phyloP scores from a whole-genome alignment of 164 flowering plant species.

The Euptelea pleiosperma region DNA sequence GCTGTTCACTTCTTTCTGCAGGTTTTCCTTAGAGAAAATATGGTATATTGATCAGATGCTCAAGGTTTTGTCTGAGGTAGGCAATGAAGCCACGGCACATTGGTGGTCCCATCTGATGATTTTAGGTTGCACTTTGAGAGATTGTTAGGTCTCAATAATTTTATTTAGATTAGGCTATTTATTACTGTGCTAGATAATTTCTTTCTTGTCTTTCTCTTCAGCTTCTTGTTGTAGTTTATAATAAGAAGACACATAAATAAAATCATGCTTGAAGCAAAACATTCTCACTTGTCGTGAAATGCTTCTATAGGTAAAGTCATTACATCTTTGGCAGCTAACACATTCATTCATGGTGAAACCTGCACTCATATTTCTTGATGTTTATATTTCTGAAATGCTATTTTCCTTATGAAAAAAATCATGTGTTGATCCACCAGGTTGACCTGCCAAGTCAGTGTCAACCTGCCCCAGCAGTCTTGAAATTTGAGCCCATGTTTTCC shows the following conservation, averaged over 20 bases:
- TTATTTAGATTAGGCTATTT: neutral
- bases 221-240: neutral
- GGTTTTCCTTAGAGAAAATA: slow-evolving; percentile 87
- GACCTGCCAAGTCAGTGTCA: too few species aligned
- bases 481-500: too few species aligned
- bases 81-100: slow-evolving; percentile 7
- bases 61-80: slow-evolving; percentile 93
- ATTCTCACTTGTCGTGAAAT: neutral
- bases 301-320: too few species aligned
- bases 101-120: neutral
- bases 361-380: too few species aligned
- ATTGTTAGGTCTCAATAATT: too few species aligned
- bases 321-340: too few species aligned
- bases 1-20: slow-evolving; percentile 18
- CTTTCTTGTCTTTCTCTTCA: slow-evolving; percentile 6
- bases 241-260: too few species aligned
- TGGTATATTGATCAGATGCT: slow-evolving; percentile 99
- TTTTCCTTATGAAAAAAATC: too few species aligned
- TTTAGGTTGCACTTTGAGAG: neutral
- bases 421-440: too few species aligned
- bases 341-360: too few species aligned
- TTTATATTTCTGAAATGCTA: too few species aligned
- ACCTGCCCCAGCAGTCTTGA: too few species aligned
- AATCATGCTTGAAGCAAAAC: neutral
- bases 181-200: neutral